phyloP scores from a whole-genome alignment of 2,329 filamentous ascomycete species.

The Boeremia lycopersici region DNA sequence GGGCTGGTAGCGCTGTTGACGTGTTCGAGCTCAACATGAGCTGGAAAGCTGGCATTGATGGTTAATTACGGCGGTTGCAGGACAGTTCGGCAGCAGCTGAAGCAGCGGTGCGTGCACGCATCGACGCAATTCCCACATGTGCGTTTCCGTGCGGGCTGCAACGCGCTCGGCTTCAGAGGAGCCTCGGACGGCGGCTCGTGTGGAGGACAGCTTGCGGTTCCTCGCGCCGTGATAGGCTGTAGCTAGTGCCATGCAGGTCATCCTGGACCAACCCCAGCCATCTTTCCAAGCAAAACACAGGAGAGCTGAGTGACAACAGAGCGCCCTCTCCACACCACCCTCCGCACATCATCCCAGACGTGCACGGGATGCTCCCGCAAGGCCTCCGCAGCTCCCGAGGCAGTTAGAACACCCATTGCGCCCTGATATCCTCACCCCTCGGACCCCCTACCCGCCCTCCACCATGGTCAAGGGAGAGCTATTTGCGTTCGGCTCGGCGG shows the following conservation, averaged over 20 bases:
- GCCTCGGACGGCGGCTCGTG: constrained; percentile 30
- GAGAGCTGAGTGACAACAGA: constrained; percentile 17
- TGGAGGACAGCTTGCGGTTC: constrained; percentile 19
- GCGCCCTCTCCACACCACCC: constrained; percentile 25
- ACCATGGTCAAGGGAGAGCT: constrained; percentile 43
- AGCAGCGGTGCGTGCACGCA: neutral
- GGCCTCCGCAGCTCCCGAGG: constrained; percentile 36
- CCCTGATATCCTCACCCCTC: constrained; percentile 8
- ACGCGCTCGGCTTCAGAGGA: constrained; percentile 7
- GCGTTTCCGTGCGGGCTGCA: neutral
- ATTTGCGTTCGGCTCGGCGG: constrained; percentile 41
- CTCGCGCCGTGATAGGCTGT: constrained; percentile 12
- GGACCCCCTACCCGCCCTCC: constrained; percentile 12
- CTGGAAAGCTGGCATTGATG: neutral
- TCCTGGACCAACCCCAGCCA: constrained; percentile 16
- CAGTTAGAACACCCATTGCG: constrained; percentile 30
- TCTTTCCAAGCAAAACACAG: constrained; percentile 15
- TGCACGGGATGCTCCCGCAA: constrained; percentile 44
- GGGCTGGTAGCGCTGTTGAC: constrained; percentile 12
- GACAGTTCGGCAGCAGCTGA: neutral
- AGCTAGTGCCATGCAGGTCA: constrained; percentile 17
- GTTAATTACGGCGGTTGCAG: neutral
- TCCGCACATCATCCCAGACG: constrained; percentile 31
- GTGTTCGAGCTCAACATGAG: constrained; percentile 3
- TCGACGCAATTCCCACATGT: constrained; percentile 12